Evolutionary conservation across 2,329 filamentous ascomycete species (phyloP).

Genomic region (Fusarium sp.): DNA sequence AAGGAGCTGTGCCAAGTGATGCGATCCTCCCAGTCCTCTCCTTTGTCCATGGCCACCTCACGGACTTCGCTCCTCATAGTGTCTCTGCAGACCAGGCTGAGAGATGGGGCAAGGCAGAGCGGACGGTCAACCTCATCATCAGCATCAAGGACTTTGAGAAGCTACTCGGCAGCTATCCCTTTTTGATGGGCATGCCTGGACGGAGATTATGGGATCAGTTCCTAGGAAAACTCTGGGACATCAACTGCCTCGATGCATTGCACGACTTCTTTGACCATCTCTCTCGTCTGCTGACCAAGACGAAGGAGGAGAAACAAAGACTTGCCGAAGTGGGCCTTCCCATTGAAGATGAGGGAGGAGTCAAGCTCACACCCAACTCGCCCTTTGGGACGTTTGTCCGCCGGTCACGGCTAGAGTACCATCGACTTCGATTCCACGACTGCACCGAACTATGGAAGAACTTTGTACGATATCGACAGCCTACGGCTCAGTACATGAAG

Average conservation of each 20-base stretch:
- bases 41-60: slow-evolving; percentile 76
- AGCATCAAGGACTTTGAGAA: slow-evolving; percentile 67
- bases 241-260: slow-evolving; percentile 83
- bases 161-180: slow-evolving; percentile 61
- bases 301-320: slow-evolving; percentile 65
- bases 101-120: slow-evolving; percentile 59
- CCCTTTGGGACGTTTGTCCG: slow-evolving; percentile 84
- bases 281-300: slow-evolving; percentile 64
- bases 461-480: slow-evolving; percentile 81
- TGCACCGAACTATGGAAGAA: slow-evolving; percentile 79
- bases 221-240: slow-evolving; percentile 79
- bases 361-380: slow-evolving; percentile 74
- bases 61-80: slow-evolving; percentile 55
- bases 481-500: slow-evolving; percentile 72
- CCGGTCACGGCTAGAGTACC: slow-evolving; percentile 79
- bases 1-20: slow-evolving; percentile 70
- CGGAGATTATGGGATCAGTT: slow-evolving; percentile 89
- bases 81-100: slow-evolving; percentile 39
- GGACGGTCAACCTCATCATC: slow-evolving; percentile 60
- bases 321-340: slow-evolving; percentile 57
- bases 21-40: slow-evolving; percentile 79
- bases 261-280: slow-evolving; percentile 75
- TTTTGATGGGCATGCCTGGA: slow-evolving; percentile 69
- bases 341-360: slow-evolving; percentile 59
- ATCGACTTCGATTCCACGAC: slow-evolving; percentile 80